Percentiles rank a stretch among this genome's conserved stretches.
These are phyloP conservation scores for Pestalotiopsis sp. DNA, from an alignment of 2,329 filamentous ascomycete genomes.

Conservation along the genomic window DNA sequence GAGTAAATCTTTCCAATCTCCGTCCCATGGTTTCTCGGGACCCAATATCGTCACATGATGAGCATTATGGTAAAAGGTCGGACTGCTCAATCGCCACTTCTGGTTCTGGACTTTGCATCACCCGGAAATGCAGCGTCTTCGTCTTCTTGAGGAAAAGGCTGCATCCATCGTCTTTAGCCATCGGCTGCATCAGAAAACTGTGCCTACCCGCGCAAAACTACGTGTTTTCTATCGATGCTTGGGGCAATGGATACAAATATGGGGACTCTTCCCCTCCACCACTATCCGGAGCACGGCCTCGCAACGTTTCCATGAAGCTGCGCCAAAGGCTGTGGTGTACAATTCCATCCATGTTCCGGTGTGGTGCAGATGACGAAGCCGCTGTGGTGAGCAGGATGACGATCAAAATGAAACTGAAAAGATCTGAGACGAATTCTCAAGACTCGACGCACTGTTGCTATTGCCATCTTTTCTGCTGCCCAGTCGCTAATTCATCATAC, in stretches of 20 bases:
- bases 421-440: slow-evolving; percentile 17
- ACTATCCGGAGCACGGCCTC: slow-evolving; percentile 15
- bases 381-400: slow-evolving; percentile 20
- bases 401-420: slow-evolving; percentile 20
- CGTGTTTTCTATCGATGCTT: not conserved
- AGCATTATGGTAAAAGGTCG: slow-evolving; percentile 20
- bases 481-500: no score
- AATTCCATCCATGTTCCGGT: slow-evolving; percentile 3
- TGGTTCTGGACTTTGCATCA: slow-evolving; percentile 17
- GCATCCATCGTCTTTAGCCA: not conserved
- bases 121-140: slow-evolving; percentile 8
- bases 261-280: not conserved
- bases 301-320: slow-evolving; percentile 8
- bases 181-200: not conserved
- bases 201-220: not conserved
- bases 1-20: not conserved
- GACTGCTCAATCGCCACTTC: slow-evolving; percentile 17
- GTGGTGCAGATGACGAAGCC: slow-evolving; percentile 17
- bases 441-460: not conserved
- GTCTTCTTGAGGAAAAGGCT: not conserved
- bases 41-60: slow-evolving; percentile 14
- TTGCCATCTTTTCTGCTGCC: not conserved
- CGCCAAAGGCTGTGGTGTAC: slow-evolving; percentile 18
- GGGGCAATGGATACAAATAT: not conserved
- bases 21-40: not conserved